phyloP scores from a whole-genome alignment of 2,329 filamentous ascomycete genomes.

The Colletotrichum tropicicola region DNA sequence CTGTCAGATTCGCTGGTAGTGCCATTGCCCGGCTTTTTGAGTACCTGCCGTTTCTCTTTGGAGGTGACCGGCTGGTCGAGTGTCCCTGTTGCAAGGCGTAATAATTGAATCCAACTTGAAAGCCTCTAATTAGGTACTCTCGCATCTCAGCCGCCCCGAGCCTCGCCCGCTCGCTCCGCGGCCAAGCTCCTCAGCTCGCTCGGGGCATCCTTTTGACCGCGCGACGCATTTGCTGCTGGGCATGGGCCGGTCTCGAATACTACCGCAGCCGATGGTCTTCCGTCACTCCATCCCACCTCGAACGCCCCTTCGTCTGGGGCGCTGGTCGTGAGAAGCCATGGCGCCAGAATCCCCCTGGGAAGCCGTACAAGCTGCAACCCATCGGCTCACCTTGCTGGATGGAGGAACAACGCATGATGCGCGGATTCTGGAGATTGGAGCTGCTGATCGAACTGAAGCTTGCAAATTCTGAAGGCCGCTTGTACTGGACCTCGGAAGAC shows the following conservation, averaged over 20 bases:
- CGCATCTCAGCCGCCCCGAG: neutral
- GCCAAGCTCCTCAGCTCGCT: neutral
- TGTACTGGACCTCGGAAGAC: neutral
- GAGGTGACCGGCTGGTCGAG: no score
- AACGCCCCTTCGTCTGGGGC: neutral
- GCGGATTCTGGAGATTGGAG: conserved; percentile 18
- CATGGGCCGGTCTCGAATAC: neutral
- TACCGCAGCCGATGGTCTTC: conserved; percentile 1
- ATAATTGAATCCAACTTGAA: no score
- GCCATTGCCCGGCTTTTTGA: no score
- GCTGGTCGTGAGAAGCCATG: neutral
- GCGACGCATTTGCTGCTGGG: conserved; percentile 2
- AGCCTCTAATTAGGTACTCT: no score
- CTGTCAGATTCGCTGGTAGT: no score
- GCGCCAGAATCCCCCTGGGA: neutral
- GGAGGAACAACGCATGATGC: conserved; percentile 23
- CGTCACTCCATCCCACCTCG: neutral
- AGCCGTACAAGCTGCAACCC: neutral
- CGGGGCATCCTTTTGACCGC: neutral
- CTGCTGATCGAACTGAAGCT: neutral
- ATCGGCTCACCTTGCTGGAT: neutral
- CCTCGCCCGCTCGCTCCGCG: neutral
- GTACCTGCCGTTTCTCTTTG: no score
- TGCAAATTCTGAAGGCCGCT: neutral
- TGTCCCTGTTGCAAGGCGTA: no score